phyloP scores from a whole-genome alignment of 1,284 basidiomycete genomes.

The Pyrrhoderma lamaoense region DNA sequence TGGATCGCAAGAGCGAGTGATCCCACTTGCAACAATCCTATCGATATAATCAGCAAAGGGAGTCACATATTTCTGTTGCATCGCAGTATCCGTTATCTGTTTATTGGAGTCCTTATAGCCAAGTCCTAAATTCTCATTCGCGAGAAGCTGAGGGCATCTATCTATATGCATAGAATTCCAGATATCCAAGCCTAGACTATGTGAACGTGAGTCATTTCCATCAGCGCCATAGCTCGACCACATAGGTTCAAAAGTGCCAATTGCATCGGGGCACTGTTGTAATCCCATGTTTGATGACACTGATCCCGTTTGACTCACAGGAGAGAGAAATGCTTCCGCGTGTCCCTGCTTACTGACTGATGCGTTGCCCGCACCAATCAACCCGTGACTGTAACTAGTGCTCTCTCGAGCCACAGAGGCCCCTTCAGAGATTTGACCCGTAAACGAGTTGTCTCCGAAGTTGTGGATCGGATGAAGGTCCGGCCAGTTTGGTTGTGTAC shows the following conservation, averaged over 20 bases:
- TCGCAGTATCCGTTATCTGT: background rate
- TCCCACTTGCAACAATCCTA: conserved; percentile 48
- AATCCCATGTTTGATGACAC: conserved; percentile 5
- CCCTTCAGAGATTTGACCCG: background rate
- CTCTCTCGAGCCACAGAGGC: background rate
- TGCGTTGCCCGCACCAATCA: conserved; percentile 56
- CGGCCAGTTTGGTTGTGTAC: conserved; percentile 4
- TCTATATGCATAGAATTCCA: background rate
- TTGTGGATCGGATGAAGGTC: background rate
- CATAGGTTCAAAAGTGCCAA: background rate
- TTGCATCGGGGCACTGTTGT: conserved; percentile 2
- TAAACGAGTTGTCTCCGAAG: background rate
- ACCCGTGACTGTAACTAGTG: conserved; percentile 65
- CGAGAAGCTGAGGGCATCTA: no score
- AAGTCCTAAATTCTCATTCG: background rate
- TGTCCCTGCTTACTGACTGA: conserved; percentile 66
- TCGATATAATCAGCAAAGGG: conserved; percentile 71
- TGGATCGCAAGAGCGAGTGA: conserved; percentile 16
- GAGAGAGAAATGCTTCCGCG: conserved; percentile 33
- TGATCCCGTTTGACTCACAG: conserved; percentile 39
- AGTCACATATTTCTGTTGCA: conserved; percentile 30
- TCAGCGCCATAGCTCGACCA: background rate
- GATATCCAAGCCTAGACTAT: background rate
- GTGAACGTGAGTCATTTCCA: background rate
- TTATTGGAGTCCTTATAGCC: background rate